Evolutionary conservation across 176 grass and related monocot species (phyloP), one percentile per base, ranked within the genome.

Genomic region (Cenchrus americanus): DNA sequence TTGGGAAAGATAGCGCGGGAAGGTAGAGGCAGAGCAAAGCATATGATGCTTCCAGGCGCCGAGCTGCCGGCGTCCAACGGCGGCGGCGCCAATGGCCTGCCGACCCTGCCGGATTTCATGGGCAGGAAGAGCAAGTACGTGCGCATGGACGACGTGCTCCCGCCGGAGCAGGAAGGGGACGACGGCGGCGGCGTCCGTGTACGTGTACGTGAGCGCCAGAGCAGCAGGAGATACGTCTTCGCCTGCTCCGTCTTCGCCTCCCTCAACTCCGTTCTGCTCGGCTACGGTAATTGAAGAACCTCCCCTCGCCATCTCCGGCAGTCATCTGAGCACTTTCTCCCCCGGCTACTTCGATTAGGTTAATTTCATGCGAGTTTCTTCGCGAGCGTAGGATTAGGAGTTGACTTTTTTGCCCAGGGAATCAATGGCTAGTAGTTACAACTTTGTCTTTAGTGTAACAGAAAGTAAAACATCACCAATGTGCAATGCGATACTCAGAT

Each of bases 241-340:
- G 66, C 86, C 62, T 97, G 92, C 84, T 88, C 94, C 11, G 62
- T 97, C 70, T 94, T 97, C 17, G 94, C 94, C 43, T 97, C 94
- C 30, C 94, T 97, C 60, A 97, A 92, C 81, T 92, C 90, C 55
- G 83, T 97, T 0, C 94, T 97, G 13, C 94, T 97, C 82, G 94
- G 94, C 48, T 97, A 97, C 75, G 94, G 89, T 97, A 62, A 94
- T 7, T 44, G 26, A 5, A 15, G 26, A 5, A 15, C 48, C n/a
- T 46, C 19, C 5, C 5, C 2, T 0, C 7, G 7, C 32, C 27
- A 40, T 74, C 73, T 81, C 53, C n/a, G 8, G 37, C 43, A 44
- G 10, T 34, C 32, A 1, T 37, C 34, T 37, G 34, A 37, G 2
- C 34, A 37, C 34, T 4, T 49, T 52, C 12, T 19, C 71, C 22